These are phyloP conservation scores for Houttuynia cordata DNA, from an alignment of 164 flowering plant species.

Conservation along the genomic window DNA sequence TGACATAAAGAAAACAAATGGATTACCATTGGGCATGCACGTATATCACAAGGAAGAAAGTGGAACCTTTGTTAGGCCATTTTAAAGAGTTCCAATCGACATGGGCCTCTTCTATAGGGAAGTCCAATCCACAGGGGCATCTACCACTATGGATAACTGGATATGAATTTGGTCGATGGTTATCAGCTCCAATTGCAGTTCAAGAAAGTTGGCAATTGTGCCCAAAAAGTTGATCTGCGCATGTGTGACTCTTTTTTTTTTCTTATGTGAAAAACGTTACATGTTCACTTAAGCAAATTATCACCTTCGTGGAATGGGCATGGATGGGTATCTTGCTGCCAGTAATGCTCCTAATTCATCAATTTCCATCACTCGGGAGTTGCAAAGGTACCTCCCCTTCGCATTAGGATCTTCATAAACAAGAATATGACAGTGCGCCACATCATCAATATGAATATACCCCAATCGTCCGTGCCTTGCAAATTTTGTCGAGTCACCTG, in stretches of 20 bases:
- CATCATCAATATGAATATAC: slow-evolving; percentile 88
- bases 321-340: slow-evolving; percentile 38
- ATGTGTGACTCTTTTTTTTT: too few species aligned
- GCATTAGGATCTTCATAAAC: slow-evolving; percentile 50
- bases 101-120: too few species aligned
- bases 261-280: too few species aligned
- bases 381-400: slow-evolving; percentile 65
- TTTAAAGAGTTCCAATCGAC: too few species aligned
- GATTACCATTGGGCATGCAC: too few species aligned
- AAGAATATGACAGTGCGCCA: slow-evolving; percentile 66
- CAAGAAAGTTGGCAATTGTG: too few species aligned
- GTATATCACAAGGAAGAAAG: background rate
- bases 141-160: too few species aligned
- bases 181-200: too few species aligned
- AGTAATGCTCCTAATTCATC: slow-evolving; percentile 41
- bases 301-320: slow-evolving; percentile 63
- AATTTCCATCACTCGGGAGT: slow-evolving; percentile 49
- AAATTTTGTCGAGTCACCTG: slow-evolving; percentile 65
- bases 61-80: background rate
- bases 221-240: too few species aligned
- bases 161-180: too few species aligned
- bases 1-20: background rate
- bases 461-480: slow-evolving; percentile 85
- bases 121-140: too few species aligned
- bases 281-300: too few species aligned